phyloP scores from a whole-genome alignment of 176 grass and related monocot species.

The Secale cereale region DNA sequence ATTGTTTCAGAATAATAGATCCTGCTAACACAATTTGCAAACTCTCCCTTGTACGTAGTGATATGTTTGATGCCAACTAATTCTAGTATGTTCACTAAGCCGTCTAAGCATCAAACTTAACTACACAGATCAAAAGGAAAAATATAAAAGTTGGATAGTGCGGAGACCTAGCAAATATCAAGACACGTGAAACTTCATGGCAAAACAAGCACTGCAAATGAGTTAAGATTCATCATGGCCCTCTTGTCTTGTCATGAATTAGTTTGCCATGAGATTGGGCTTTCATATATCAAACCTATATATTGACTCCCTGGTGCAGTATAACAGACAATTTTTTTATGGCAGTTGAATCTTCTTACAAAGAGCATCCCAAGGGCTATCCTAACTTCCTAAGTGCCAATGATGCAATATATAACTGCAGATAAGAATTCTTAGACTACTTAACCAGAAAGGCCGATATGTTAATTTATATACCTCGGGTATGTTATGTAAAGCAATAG shows the following conservation, averaged over 20 bases:
- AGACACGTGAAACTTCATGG: neutral
- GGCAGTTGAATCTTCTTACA: slow-evolving; percentile 8
- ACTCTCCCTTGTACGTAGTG: neutral
- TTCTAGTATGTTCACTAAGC: neutral
- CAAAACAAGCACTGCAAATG: neutral
- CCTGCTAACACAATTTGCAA: neutral
- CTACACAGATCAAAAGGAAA: neutral
- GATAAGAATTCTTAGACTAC: neutral
- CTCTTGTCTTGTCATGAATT: neutral
- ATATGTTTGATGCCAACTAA: neutral
- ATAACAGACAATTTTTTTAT: neutral
- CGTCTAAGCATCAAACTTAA: slow-evolving; percentile 11
- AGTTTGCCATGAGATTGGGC: neutral
- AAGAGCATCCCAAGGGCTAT: neutral
- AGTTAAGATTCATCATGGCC: neutral
- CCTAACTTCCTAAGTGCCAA: neutral
- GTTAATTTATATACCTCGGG: slow-evolving; percentile 65
- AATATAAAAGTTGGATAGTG: neutral
- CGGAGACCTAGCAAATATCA: slow-evolving; percentile 2
- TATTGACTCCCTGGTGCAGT: neutral
- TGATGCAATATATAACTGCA: neutral
- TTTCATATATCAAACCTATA: neutral
- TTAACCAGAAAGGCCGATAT: neutral
- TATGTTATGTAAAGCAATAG: slow-evolving; percentile 98
- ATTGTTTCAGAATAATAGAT: neutral